These are phyloP conservation scores for sorghum (Sorghum bicolor) DNA, from an alignment of 176 grass and related monocot genomes.

Conservation along the genomic window DNA sequence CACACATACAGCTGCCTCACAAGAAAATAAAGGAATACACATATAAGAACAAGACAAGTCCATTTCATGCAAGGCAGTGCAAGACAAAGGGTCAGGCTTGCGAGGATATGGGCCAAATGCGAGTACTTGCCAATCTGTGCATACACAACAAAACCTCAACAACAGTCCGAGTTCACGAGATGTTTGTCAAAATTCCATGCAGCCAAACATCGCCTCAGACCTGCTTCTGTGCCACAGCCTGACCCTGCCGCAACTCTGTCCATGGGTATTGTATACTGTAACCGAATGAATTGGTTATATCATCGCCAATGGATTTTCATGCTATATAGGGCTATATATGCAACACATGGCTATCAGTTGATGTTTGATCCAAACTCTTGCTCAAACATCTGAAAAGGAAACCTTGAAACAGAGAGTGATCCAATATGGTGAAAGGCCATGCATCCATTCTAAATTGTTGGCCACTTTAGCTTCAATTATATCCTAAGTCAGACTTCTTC, in stretches of 20 bases:
- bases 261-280: not conserved
- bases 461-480: not conserved
- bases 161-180: conserved; percentile 64
- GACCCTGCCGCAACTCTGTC: conserved; percentile 7
- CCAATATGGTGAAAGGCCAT: not conserved
- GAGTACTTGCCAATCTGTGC: conserved; percentile 35
- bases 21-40: not conserved
- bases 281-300: conserved; percentile 14
- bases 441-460: not conserved
- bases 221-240: conserved; percentile 30
- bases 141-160: conserved; percentile 35
- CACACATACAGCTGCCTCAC: not conserved
- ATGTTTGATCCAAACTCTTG: not conserved
- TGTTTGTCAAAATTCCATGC: conserved; percentile 55
- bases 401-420: not conserved
- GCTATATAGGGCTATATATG: not conserved
- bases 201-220: conserved; percentile 34
- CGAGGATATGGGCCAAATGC: conserved; percentile 34
- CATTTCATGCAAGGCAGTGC: conserved; percentile 25
- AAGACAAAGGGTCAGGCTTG: conserved; percentile 49
- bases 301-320: not conserved
- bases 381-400: not conserved
- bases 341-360: not conserved
- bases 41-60: conserved; percentile 3
- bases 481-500: too few relatives aligned